Base-by-base conservation (phyloP, 495 filamentous ascomycete genomes). In the Penicillium paradoxum region DNA sequence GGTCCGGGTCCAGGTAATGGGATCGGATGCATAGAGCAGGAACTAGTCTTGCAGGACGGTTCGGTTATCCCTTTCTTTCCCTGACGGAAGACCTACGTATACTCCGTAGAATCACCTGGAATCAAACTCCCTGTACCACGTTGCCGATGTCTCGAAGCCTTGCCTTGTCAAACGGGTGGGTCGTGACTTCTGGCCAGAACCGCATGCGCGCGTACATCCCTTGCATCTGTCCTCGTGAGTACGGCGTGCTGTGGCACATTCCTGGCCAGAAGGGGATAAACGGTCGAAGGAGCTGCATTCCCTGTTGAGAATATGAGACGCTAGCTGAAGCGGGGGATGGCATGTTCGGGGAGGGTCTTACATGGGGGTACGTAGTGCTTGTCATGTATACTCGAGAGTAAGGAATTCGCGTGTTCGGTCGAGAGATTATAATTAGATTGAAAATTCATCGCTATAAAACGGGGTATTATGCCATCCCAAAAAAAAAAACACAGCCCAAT, bases 151-250 rank as follows among this genome's bases (percentile, higher is more conserved):
- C 7, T 22, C 39, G 10, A 33, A 10, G 29, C 48, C 57, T 53
- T 60, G 54, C 57, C 51, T 49, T 29, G 49, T 51, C 39, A 49
- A 34, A 36, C 40, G 18, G 15, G 51, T 54, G 58, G 54, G 45
- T 57, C 54, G 27, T 49, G 38, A 19, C 45, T 37, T 43, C 34
- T 30, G 36, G 21, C 37, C 29, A 13, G 30, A 39, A 18, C 9
- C 13, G 3, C 21, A 40, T 44, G 40, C 33, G 50, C 38, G 40
- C 29, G 18, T 22, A 18, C 27, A 43, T 54, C 67, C 67, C 67
- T 68, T 70, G 62, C 67, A 47, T 60, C 19, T 32, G 45, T 51
- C 50, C 65, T 65, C 59, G 59, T 67, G 64, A 65, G 45, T 51
- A 55, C 42, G 15, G 41, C 47, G 52, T 59, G 52, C 18, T 13